A percentile compares a stretch with the other conserved stretches of the same genome.
phyloP scores from a whole-genome alignment of 352 stramenopile genomes.

The Phytophthora europaea region DNA sequence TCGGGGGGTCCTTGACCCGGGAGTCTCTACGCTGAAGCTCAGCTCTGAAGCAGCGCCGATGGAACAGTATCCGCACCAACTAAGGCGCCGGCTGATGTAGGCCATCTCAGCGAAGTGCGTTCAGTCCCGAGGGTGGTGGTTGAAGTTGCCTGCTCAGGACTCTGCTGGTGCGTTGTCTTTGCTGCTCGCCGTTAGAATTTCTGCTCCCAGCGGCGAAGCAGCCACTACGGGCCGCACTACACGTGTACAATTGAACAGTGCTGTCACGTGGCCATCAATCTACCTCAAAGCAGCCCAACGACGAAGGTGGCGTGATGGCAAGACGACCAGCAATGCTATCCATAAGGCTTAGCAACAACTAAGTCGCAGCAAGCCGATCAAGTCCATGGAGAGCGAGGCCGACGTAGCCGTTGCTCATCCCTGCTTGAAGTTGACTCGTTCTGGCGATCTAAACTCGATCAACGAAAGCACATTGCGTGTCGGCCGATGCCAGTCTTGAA shows the following conservation, averaged over 20 bases:
- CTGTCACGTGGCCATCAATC: neutral
- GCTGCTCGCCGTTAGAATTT: slow-evolving; percentile 18
- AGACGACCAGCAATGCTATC: neutral
- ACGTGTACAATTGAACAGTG: too few relatives aligned
- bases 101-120: neutral
- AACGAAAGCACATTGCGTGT: slow-evolving; percentile 31
- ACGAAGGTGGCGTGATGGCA: neutral
- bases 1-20: neutral
- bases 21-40: slow-evolving; percentile 4
- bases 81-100: neutral
- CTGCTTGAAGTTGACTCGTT: slow-evolving; percentile 31
- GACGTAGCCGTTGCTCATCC: slow-evolving; percentile 11
- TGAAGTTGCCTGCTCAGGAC: slow-evolving; percentile 23
- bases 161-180: slow-evolving; percentile 28
- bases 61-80: neutral
- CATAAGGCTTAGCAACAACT: neutral
- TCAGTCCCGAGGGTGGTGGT: slow-evolving; percentile 16
- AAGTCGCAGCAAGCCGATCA: neutral
- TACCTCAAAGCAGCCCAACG: neutral
- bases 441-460: slow-evolving; percentile 24
- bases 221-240: neutral
- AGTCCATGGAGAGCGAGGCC: slow-evolving; percentile 1
- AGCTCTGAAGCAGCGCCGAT: slow-evolving; percentile 15
- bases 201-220: neutral
- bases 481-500: slow-evolving; percentile 30